Evolutionary conservation across 2,329 filamentous ascomycete genomes (phyloP).

Genomic region (Aspergillus phoenicis): DNA sequence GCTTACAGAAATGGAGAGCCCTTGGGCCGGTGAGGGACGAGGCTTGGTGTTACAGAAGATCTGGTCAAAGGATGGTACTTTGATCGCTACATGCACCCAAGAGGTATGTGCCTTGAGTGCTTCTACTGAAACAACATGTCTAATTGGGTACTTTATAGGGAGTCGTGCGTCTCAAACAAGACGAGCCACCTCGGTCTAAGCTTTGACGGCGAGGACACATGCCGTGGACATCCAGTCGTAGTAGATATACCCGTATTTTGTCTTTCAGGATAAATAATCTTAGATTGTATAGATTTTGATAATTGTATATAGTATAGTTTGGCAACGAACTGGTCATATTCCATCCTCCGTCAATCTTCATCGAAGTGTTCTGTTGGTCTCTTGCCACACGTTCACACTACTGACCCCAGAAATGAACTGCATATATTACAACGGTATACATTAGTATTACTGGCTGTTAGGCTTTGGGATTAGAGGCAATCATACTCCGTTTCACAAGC

Average conservation of each 20-base stretch:
- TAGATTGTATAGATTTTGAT: not conserved
- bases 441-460: no score
- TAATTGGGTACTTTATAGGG: constrained; percentile 37
- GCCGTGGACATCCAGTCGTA: constrained; percentile 11
- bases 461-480: no score
- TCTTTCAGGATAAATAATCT: not conserved
- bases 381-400: no score
- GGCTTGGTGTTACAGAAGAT: constrained; percentile 53
- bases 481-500: no score
- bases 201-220: constrained; percentile 23
- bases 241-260: constrained; percentile 7
- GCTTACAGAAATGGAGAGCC: constrained; percentile 53
- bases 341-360: no score
- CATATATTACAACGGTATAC: no score
- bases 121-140: constrained; percentile 2
- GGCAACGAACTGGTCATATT: not conserved
- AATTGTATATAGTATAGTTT: not conserved
- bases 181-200: constrained; percentile 38
- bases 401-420: no score
- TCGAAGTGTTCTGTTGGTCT: no score
- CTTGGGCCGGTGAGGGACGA: constrained; percentile 55
- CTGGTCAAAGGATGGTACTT: constrained; percentile 51
- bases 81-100: constrained; percentile 55
- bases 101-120: constrained; percentile 42
- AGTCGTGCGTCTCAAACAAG: constrained; percentile 50